Conservation (phyloP, 2,329 filamentous ascomycete species). For the Exophiala oligosperma region DNA sequence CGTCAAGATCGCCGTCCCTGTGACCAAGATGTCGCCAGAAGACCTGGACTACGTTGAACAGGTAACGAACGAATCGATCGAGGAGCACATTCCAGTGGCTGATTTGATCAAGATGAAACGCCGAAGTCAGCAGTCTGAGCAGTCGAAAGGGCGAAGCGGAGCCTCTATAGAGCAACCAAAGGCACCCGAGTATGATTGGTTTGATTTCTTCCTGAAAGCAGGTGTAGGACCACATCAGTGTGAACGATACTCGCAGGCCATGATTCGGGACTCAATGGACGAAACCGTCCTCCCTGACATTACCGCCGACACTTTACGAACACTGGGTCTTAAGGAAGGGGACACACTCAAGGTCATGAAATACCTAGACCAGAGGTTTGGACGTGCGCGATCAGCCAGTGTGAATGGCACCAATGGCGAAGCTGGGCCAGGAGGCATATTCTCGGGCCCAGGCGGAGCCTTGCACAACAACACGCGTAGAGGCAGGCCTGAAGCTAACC, state of each 20-base stretch:
- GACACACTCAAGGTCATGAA: constrained; percentile 97
- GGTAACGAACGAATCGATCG: constrained; percentile 79
- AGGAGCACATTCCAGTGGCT: constrained; percentile 89
- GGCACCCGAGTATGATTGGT: constrained; percentile 86
- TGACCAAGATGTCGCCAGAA: constrained; percentile 91
- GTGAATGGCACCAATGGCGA: constrained; percentile 60
- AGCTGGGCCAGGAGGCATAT: constrained; percentile 64
- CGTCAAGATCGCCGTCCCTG: constrained; percentile 95
- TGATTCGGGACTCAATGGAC: constrained; percentile 90
- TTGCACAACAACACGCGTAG: constrained; percentile 94
- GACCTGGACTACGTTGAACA: constrained; percentile 94
- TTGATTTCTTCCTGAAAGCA: constrained; percentile 93
- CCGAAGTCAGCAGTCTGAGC: constrained; percentile 38
- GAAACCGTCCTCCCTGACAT: constrained; percentile 91
- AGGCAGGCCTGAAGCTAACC: constrained; percentile 80
- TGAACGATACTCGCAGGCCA: constrained; percentile 89
- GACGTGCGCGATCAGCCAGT: constrained; percentile 58
- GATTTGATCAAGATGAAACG: constrained; percentile 64
- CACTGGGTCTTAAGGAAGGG: constrained; percentile 89
- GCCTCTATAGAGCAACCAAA: constrained; percentile 33
- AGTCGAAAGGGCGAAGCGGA: constrained; percentile 41
- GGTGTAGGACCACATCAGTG: constrained; percentile 91
- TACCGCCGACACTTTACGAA: constrained; percentile 76
- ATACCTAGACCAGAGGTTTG: constrained; percentile 76
- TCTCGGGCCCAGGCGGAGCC: constrained; percentile 88